Evolutionary conservation across 2,329 filamentous ascomycete species (phyloP), one percentile per base, ranked within the genome.

Genomic region (Aspergillus brasiliensis): DNA sequence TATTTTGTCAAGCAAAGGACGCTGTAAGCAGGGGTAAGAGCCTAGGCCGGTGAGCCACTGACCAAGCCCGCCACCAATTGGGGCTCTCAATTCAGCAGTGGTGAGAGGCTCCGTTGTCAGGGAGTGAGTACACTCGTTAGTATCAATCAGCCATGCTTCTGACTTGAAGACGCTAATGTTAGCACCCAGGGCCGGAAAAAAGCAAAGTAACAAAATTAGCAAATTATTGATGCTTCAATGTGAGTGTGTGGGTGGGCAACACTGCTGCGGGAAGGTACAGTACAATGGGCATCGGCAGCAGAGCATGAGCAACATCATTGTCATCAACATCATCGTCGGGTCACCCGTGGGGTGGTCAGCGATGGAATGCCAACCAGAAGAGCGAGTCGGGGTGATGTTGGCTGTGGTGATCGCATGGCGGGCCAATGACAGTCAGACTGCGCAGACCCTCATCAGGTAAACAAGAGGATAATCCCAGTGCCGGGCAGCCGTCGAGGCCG

Each of bases 401-500:
- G 46, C 25, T 28, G 8, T 49, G 25, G 15, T 49, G 25, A 49
- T 49, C 46, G 46, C 25, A 49, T 27, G 8, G 25, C 46, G 46
- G 46, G 46, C 46, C 46, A 60, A 60, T 63, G 40, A 62, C 27
- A 52, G 31, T 27, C 53, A 15, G 44, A 27, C 34, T 21, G 21
- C 37, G 28, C 47, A 38, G 46, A 48, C 49, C 52, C 19, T 34
- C 42, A 47, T 56, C 52, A 15, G 55, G 58, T 54, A 62, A 57
- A 34, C 38, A 49, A 28, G 15, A 51, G 38, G 58, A 61, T 59
- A 56, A 63, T 58, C 54, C 38, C 17, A 25, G 31, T 23, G 52
- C 23, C 52, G 42, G 52, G 15, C 38, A 31, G 27, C 38, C 25
- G 44, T 51, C 25, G 61, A 62, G 46, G 54, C 56, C 61, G 57